phyloP scores from a whole-genome alignment of 352 stramenopile species.

The Phytophthora sp. region DNA sequence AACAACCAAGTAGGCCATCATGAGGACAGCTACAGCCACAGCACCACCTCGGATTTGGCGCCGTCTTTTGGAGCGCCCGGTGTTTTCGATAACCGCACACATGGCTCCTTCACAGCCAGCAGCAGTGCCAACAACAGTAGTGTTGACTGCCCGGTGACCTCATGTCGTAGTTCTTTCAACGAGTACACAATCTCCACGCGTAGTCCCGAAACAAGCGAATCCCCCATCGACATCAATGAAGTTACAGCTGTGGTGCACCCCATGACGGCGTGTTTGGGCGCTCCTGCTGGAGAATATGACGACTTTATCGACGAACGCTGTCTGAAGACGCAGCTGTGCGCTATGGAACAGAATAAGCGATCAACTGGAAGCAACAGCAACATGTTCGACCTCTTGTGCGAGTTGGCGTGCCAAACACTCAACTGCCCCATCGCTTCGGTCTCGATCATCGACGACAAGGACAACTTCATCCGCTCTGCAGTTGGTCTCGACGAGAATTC shows the following conservation, averaged over 20 bases:
- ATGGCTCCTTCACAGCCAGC: conserved; percentile 29
- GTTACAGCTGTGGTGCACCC: conserved; percentile 45
- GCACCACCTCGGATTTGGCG: conserved; percentile 29
- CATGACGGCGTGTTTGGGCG: conserved; percentile 33
- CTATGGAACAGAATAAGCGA: conserved; percentile 61
- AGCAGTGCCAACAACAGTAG: conserved; percentile 24
- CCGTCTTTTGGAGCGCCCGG: background rate
- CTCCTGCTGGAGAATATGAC: conserved; percentile 52
- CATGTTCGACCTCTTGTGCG: conserved; percentile 84
- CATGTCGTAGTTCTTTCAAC: conserved; percentile 25
- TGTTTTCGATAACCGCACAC: conserved; percentile 24
- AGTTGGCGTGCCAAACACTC: conserved; percentile 83
- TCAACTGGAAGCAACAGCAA: conserved; percentile 54
- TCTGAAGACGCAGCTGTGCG: conserved; percentile 60
- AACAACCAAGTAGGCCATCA: conserved; percentile 31
- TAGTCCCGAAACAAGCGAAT: conserved; percentile 9
- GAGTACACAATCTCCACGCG: conserved; percentile 30
- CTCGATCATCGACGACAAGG: conserved; percentile 62
- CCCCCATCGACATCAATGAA: conserved; percentile 34
- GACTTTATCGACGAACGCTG: conserved; percentile 66
- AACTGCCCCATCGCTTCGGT: conserved; percentile 81
- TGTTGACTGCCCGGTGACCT: conserved; percentile 19
- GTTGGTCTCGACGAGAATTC: conserved; percentile 57
- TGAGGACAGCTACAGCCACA: conserved; percentile 38
- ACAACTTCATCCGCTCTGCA: conserved; percentile 57